Percentiles rank a stretch among this genome's conserved stretches.
Conservation (phyloP, 257 asterid species). For the Plectranthus barbatus region DNA sequence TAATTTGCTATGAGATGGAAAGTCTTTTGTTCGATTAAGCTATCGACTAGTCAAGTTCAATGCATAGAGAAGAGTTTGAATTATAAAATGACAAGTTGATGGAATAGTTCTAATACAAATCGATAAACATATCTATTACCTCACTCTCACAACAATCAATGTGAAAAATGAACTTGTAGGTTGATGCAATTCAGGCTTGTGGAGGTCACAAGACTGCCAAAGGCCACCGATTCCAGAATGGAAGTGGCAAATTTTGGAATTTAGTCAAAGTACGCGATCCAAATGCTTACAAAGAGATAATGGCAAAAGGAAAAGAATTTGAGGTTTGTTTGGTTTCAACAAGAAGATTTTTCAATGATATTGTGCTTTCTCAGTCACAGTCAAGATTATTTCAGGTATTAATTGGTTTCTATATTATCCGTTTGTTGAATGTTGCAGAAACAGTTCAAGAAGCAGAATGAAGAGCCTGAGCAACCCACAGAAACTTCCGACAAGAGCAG, state of each 20-base stretch:
- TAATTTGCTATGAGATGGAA: background rate
- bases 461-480: constrained; percentile 15
- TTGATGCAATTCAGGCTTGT: constrained; percentile 87
- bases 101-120: background rate
- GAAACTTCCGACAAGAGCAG: constrained; percentile 22
- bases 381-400: background rate
- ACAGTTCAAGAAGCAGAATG: constrained; percentile 56
- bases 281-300: constrained; percentile 86
- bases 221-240: constrained; percentile 61
- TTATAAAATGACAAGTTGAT: background rate
- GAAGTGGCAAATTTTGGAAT: constrained; percentile 92
- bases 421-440: constrained; percentile 46
- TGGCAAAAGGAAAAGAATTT: constrained; percentile 78
- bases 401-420: too few species aligned
- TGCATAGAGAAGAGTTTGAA: too few species aligned
- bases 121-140: too few species aligned
- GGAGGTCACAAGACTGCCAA: constrained; percentile 88
- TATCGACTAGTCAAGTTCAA: background rate
- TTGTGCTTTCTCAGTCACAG: background rate
- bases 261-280: constrained; percentile 82
- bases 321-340: constrained; percentile 49
- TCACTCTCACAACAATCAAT: background rate
- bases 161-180: constrained; percentile 37
- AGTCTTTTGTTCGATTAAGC: background rate
- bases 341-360: background rate